phyloP scores from a whole-genome alignment of 139 green algal genomes.

The Nannochloris sp. region DNA sequence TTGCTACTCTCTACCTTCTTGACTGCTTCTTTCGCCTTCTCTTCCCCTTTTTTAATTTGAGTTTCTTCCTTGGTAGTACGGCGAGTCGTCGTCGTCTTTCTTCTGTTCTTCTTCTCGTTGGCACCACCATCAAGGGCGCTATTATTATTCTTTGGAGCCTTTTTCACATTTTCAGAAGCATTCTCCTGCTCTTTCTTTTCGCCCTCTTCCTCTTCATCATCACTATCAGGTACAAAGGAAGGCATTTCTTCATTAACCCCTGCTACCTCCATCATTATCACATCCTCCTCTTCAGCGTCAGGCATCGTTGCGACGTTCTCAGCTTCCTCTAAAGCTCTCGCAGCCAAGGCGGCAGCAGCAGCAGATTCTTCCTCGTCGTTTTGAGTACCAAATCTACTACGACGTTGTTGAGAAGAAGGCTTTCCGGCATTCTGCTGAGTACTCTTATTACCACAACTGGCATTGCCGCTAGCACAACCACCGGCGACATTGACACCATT shows the following conservation, averaged over 20 bases:
- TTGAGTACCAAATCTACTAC: no score
- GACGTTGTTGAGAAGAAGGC: no score
- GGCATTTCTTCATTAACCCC: neutral
- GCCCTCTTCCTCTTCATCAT: neutral
- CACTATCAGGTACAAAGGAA: neutral
- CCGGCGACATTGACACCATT: no score
- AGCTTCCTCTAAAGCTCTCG: no score
- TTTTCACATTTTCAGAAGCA: neutral
- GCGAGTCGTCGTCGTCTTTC: neutral
- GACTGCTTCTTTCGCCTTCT: neutral
- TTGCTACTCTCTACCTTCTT: neutral
- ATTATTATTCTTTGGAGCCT: neutral
- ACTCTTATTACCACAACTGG: neutral
- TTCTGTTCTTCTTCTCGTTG: neutral
- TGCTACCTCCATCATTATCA: neutral
- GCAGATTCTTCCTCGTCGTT: no score
- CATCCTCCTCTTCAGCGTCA: neutral
- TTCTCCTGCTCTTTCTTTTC: conserved; percentile 1
- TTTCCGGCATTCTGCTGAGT: neutral
- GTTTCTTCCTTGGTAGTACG: neutral
- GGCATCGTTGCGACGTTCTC: no score
- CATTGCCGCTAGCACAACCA: no score
- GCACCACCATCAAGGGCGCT: neutral
- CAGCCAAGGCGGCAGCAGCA: no score
- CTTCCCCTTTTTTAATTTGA: neutral